Conservation (phyloP, 306 rosid genomes). For the Corylus americana region DNA sequence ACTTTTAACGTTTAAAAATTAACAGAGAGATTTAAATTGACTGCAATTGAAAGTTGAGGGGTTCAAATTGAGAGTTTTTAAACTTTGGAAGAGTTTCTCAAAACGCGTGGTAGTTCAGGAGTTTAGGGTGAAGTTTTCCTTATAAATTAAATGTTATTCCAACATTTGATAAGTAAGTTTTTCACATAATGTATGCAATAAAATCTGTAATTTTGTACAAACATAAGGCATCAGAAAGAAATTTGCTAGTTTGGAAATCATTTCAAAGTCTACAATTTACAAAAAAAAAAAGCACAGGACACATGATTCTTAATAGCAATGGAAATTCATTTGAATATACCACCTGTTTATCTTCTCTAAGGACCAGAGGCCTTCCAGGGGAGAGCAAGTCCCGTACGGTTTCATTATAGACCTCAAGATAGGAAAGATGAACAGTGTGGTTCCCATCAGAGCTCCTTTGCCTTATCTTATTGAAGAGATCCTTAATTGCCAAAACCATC, state of each 20-base stretch:
- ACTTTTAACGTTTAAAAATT: no score
- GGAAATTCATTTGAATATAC: not conserved
- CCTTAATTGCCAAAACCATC: slow-evolving; percentile 97
- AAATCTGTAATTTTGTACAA: not conserved
- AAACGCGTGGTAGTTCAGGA: no score
- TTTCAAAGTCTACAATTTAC: no score
- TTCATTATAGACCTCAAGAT: slow-evolving; percentile 96
- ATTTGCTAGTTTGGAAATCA: not conserved
- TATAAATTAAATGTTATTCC: no score
- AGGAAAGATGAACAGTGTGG: slow-evolving; percentile 85
- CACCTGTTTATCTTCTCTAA: slow-evolving; percentile 97
- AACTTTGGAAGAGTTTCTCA: no score
- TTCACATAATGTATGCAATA: not conserved
- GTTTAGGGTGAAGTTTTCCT: no score
- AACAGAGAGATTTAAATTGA: no score
- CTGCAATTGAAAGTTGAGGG: no score
- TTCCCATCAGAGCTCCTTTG: slow-evolving; percentile 88
- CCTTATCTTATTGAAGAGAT: slow-evolving; percentile 78
- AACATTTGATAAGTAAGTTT: no score
- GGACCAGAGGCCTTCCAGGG: slow-evolving; percentile 93
- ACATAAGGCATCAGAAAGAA: not conserved
- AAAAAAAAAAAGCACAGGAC: not conserved
- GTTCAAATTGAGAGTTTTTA: no score
- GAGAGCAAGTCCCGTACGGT: slow-evolving; percentile 87
- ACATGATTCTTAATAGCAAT: not conserved